Conservation (phyloP, 106 monocot species). For the Allium fistulosum region DNA sequence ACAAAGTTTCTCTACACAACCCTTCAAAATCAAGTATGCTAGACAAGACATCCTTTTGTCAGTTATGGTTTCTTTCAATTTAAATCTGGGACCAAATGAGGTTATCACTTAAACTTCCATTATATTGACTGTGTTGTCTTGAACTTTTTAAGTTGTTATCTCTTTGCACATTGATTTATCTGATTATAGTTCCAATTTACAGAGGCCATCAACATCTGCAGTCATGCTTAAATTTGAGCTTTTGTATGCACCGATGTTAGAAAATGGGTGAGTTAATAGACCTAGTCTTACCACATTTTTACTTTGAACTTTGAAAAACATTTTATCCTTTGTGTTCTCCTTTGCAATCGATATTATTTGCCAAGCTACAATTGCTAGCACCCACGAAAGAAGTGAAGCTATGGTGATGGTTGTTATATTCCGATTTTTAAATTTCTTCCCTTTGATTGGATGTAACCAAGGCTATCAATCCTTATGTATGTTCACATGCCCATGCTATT, state of each 20-base stretch:
- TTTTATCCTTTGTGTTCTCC: neutral
- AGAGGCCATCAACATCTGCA: conserved; percentile 70
- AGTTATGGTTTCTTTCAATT: conserved; percentile 90
- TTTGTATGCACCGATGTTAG: conserved; percentile 66
- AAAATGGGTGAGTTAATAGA: conserved; percentile 49
- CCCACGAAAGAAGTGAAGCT: no score
- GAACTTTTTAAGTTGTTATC: neutral
- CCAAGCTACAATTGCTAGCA: no score
- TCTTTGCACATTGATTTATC: conserved; percentile 1
- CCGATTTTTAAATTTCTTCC: no score
- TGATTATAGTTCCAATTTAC: conserved; percentile 11
- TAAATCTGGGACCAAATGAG: conserved; percentile 60
- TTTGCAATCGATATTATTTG: no score
- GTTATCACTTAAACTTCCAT: conserved; percentile 20
- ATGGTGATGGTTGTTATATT: no score
- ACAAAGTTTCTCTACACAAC: conserved; percentile 92
- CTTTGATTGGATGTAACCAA: no score
- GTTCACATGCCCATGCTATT: no score
- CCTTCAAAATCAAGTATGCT: conserved; percentile 92
- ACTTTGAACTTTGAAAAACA: no score
- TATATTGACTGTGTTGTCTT: neutral
- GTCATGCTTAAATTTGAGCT: conserved; percentile 93
- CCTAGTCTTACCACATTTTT: conserved; percentile 2
- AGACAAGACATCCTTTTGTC: conserved; percentile 88
- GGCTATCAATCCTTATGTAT: no score